A percentile compares a stretch with the other conserved stretches of the same genome.
phyloP scores from a whole-genome alignment of 2,329 filamentous ascomycete genomes.

The Monosporascus sp. region DNA sequence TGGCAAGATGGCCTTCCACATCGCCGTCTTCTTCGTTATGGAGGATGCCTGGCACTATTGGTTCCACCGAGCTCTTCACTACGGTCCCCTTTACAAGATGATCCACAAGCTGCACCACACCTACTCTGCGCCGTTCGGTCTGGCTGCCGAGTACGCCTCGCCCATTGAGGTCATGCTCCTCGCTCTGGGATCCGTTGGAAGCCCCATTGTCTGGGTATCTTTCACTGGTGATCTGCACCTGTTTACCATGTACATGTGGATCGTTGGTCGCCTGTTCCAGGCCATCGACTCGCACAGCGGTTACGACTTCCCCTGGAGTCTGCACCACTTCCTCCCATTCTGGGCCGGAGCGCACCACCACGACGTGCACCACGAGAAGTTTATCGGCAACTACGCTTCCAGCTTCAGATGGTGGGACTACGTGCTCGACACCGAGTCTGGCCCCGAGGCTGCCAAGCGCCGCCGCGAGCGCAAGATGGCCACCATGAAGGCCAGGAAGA shows the following conservation, averaged over 20 bases:
- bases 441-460: constrained; percentile 77
- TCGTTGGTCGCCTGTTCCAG: constrained; percentile 87
- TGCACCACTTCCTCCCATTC: constrained; percentile 94
- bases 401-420: constrained; percentile 99
- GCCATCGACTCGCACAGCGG: constrained; percentile 96
- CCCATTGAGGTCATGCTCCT: constrained; percentile 96
- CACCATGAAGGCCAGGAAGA: constrained; percentile 62
- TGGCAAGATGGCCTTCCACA: constrained; percentile 85
- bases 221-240: constrained; percentile 87
- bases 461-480: constrained; percentile 74
- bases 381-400: constrained; percentile 96
- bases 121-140: constrained; percentile 93
- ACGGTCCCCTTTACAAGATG: constrained; percentile 89
- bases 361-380: constrained; percentile 95
- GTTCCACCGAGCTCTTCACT: constrained; percentile 88
- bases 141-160: constrained; percentile 95
- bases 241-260: constrained; percentile 97
- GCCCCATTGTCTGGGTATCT: constrained; percentile 77
- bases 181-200: constrained; percentile 77
- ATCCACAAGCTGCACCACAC: constrained; percentile 99
- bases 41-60: constrained; percentile 99
- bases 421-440: constrained; percentile 86
- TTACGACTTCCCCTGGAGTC: constrained; percentile 96
- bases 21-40: constrained; percentile 88
- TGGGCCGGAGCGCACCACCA: constrained; percentile 98